Percentiles rank a stretch among this genome's conserved stretches.
These are phyloP conservation scores for Gastrodia elata DNA, from an alignment of 106 monocot species.

Conservation along the genomic window DNA sequence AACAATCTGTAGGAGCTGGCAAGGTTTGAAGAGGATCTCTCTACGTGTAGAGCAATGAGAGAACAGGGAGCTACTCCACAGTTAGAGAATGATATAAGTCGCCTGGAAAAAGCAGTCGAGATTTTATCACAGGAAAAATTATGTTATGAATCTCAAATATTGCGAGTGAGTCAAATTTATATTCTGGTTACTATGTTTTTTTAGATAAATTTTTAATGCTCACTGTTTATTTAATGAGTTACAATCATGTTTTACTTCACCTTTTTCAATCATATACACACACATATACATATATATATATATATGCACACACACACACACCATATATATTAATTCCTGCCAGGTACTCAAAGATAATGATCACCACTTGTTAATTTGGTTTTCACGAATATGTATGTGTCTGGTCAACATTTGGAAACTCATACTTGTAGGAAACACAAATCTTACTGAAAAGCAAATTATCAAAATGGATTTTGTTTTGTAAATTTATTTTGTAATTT, in stretches of 20 bases:
- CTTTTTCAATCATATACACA: no score
- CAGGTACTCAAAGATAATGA: not conserved
- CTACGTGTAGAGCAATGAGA: slow-evolving; percentile 57
- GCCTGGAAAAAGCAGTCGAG: slow-evolving; percentile 76
- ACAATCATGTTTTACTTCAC: no score
- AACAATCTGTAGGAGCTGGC: slow-evolving; percentile 45
- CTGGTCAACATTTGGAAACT: not conserved
- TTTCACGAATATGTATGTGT: not conserved
- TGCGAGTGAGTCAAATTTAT: slow-evolving; percentile 45
- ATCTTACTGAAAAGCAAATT: not conserved
- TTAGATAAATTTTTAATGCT: not conserved
- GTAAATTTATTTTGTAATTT: not conserved
- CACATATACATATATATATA: no score
- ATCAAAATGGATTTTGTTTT: not conserved
- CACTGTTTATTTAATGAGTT: not conserved
- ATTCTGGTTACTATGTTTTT: not conserved
- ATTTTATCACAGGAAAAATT: slow-evolving; percentile 56
- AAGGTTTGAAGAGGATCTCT: slow-evolving; percentile 66
- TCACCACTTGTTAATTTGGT: not conserved
- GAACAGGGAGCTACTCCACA: slow-evolving; percentile 74
- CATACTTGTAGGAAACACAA: not conserved
- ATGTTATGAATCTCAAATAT: slow-evolving; percentile 91
- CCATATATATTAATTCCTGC: not conserved
- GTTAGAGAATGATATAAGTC: slow-evolving; percentile 74
- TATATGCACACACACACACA: no score